These are phyloP conservation scores for Proliferodiscus dingleyae DNA, from an alignment of 2,329 filamentous ascomycete species.

Conservation along the genomic window DNA sequence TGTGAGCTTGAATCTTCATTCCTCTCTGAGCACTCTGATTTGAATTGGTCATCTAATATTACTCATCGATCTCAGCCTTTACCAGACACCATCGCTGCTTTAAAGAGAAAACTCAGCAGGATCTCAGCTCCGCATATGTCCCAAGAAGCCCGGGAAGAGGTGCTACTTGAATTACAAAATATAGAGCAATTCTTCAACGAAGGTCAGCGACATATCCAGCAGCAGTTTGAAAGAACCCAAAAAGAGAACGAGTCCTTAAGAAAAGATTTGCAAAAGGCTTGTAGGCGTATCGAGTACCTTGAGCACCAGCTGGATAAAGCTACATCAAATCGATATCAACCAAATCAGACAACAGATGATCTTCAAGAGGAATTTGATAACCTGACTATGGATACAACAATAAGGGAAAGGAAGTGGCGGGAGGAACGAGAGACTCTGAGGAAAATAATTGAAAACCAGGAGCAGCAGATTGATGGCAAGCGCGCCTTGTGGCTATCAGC, in stretches of 20 bases:
- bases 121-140: neutral
- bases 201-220: slow-evolving; percentile 1
- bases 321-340: slow-evolving; percentile 6
- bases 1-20: neutral
- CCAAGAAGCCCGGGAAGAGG: neutral
- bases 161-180: neutral
- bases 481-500: slow-evolving; percentile 21
- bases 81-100: neutral
- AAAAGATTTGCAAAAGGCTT: neutral
- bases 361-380: neutral
- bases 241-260: slow-evolving; percentile 4
- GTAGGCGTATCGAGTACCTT: neutral
- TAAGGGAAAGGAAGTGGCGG: slow-evolving; percentile 8
- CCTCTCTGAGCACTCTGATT: neutral
- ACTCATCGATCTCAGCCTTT: neutral
- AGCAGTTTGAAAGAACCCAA: slow-evolving; percentile 4
- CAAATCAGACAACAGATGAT: slow-evolving; percentile 4
- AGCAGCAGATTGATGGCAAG: slow-evolving; percentile 18
- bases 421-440: slow-evolving; percentile 4
- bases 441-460: slow-evolving; percentile 14
- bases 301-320: slow-evolving; percentile 4
- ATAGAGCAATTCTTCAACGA: slow-evolving; percentile 8
- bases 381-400: slow-evolving; percentile 1
- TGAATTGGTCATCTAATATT: neutral
- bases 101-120: slow-evolving; percentile 5